Base-by-base conservation (phyloP, 208 protist species). In the Trypanosomatidae sp. region DNA sequence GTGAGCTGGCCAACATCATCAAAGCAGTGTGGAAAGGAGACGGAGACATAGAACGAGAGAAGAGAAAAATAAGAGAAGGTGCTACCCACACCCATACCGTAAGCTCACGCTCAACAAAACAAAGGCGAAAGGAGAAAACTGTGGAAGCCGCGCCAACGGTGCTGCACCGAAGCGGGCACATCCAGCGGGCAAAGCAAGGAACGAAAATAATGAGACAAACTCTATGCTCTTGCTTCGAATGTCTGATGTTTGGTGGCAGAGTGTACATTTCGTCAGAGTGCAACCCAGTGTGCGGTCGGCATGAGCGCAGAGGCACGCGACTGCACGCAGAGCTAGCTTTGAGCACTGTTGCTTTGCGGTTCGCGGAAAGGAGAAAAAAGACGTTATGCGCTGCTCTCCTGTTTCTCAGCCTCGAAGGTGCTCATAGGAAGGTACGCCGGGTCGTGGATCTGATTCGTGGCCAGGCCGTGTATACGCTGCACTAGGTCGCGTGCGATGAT, bases 401-500 rank as follows among this genome's bases (percentile, higher is more conserved):
- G 70, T 67, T 88, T 91, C 28, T 68, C 46, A 9, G 69, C 30
- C 30, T 65, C 72, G 66, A 93, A 87, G 39, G 33, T 41, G 22
- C 68, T 62, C 81, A 90, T 86, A 5, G 91, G 89, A 33, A 95
- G 67, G 73, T 93, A 93, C 19, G 39, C 39, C 12, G 90, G 76
- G 36, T 95, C 88, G 22, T 58, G 69, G 22, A 85, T 71, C 56
- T 81, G 44, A 4, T 79, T 82, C 0, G 70, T 44, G 1, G 92
- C 86, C 2, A 97, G 74, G 72, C 81, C 81, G 70, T 91, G 89
- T 25, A 93, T 76, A 66, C 92, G 92, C 62, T 74, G 33, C 28
- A 89, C 81, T 25, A 98, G 65, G 82, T 99, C 98, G 66, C 91
- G 86, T 46, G 88, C 89, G 67, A 99, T 99, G 15, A 82, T 70